Evolutionary conservation across 192 early-diverging fungal genomes (phyloP).

Genomic region (Martensiomyces pterosporus): DNA sequence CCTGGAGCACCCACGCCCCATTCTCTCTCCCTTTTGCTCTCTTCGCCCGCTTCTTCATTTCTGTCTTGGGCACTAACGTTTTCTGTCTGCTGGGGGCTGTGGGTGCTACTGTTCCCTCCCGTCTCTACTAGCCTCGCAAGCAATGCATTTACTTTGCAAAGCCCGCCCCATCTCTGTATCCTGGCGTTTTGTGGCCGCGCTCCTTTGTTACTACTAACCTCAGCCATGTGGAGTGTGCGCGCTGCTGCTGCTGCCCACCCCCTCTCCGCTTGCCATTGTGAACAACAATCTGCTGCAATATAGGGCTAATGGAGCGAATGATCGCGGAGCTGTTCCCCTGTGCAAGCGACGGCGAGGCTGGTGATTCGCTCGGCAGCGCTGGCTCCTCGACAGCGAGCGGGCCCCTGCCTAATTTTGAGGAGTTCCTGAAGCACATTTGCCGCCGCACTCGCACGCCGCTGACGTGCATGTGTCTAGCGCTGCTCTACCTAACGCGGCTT

Average conservation of each 20-base stretch:
- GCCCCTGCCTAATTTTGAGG: conserved; percentile 37
- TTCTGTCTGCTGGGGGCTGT: too few species aligned
- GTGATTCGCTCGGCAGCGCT: conserved; percentile 5
- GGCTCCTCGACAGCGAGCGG: conserved; percentile 4
- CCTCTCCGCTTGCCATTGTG: not conserved
- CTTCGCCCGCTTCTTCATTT: not conserved
- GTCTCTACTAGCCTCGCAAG: not conserved
- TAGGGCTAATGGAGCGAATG: conserved; percentile 52
- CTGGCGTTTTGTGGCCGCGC: not conserved
- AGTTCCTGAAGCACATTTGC: conserved; percentile 51
- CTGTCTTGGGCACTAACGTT: too few species aligned
- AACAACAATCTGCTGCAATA: conserved; percentile 3
- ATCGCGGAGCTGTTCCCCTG: conserved; percentile 52
- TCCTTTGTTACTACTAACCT: not conserved
- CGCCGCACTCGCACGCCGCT: conserved; percentile 54
- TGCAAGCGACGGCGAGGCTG: conserved; percentile 22
- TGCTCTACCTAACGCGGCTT: conserved; percentile 54
- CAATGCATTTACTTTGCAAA: not conserved
- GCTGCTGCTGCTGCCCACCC: conserved; percentile 4
- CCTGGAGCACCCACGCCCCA: too few species aligned
- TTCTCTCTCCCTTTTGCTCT: conserved; percentile 7
- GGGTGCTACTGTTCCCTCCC: too few species aligned
- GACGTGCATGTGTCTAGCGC: conserved; percentile 51
- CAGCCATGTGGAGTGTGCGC: not conserved
- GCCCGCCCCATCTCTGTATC: too few species aligned